Conservation (phyloP, 73 alveolate genomes). For the Tetrahymena elliotti region DNA sequence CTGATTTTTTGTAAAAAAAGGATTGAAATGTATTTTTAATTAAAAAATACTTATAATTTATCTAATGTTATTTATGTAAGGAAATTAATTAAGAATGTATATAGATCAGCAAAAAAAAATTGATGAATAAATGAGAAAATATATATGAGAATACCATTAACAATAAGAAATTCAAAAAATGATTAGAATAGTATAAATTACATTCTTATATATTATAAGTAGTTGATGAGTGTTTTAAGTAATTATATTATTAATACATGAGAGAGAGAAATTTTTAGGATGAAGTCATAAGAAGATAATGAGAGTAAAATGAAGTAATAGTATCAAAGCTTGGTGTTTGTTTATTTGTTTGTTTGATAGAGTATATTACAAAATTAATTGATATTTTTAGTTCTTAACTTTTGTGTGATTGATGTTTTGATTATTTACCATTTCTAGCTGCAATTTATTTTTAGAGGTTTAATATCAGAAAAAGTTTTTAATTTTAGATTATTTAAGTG, state of each 20-base stretch:
- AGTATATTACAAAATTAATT: not conserved
- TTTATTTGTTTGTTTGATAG: no score
- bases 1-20: no score
- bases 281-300: not conserved
- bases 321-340: not conserved
- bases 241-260: not conserved
- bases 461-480: not conserved
- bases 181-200: not conserved
- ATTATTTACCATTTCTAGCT: not conserved
- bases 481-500: not conserved
- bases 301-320: not conserved
- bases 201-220: no score
- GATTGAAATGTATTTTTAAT: not conserved
- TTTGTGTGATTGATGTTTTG: not conserved
- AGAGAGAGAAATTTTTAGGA: not conserved
- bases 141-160: no score
- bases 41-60: no score
- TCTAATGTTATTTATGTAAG: not conserved
- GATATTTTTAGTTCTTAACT: not conserved
- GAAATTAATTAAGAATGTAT: no score
- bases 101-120: no score
- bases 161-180: not conserved
- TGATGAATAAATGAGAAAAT: not conserved
- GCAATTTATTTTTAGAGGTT: not conserved
- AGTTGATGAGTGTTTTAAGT: not conserved